Conservation (phyloP, 768 basidiomycete species). For the Austroboletus festivus region DNA sequence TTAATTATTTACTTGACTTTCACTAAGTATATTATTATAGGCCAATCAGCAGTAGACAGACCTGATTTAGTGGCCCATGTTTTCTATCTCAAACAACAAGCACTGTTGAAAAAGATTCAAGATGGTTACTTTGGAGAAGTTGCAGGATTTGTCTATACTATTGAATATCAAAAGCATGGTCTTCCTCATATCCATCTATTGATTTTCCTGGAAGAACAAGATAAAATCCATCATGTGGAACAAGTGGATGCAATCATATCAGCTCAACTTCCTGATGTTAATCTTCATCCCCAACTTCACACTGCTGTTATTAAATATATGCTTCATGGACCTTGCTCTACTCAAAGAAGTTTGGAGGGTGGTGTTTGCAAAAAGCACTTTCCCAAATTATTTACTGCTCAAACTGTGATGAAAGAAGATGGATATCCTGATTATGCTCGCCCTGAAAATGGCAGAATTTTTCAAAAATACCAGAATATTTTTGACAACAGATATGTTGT, state of each 20-base stretch:
- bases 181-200: slow-evolving; percentile 52
- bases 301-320: slow-evolving; percentile 29
- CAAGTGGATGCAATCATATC: too few relatives aligned
- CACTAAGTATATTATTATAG: slow-evolving; percentile 1
- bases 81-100: slow-evolving; percentile 42
- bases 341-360: slow-evolving; percentile 41
- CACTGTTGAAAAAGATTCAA: slow-evolving; percentile 35
- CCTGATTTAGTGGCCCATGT: slow-evolving; percentile 48
- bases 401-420: slow-evolving; percentile 36
- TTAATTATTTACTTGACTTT: too few relatives aligned
- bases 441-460: slow-evolving; percentile 32
- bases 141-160: slow-evolving; percentile 46
- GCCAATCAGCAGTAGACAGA: slow-evolving; percentile 38
- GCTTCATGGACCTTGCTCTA: slow-evolving; percentile 41
- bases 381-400: slow-evolving; percentile 32
- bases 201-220: slow-evolving; percentile 34
- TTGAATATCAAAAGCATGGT: slow-evolving; percentile 58
- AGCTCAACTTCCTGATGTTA: too few relatives aligned
- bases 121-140: slow-evolving; percentile 40
- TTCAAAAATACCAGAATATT: slow-evolving; percentile 14
- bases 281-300: slow-evolving; percentile 28
- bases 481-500: background rate
- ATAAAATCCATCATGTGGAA: too few relatives aligned
- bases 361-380: slow-evolving; percentile 30
- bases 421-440: slow-evolving; percentile 40